These are phyloP conservation scores for Aspergillus sp. DNA, from an alignment of 2,329 filamentous ascomycete species.

Conservation along the genomic window DNA sequence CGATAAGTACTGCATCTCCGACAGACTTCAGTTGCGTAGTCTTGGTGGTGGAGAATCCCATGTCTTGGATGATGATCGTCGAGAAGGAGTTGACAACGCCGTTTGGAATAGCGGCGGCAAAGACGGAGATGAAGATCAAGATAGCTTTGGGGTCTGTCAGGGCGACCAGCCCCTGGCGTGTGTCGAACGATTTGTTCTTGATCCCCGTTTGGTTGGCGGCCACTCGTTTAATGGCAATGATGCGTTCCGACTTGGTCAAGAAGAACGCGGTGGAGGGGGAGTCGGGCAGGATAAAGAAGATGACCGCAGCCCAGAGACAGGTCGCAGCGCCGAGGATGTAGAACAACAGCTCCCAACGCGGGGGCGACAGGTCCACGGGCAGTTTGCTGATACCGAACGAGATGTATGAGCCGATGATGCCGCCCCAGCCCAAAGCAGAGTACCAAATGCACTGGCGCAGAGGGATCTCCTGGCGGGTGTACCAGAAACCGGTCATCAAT, in stretches of 20 bases:
- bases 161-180: conserved; percentile 1
- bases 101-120: conserved; percentile 30
- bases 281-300: conserved; percentile 6
- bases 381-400: conserved; percentile 10
- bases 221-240: conserved; percentile 9
- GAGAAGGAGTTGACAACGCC: conserved; percentile 38
- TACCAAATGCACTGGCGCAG: conserved; percentile 15
- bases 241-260: conserved; percentile 2
- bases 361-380: not conserved
- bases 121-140: conserved; percentile 15
- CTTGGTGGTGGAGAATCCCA: conserved; percentile 34
- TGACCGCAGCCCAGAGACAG: conserved; percentile 11
- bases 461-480: conserved; percentile 13
- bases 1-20: conserved; percentile 39
- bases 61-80: conserved; percentile 34
- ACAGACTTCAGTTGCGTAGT: conserved; percentile 38
- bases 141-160: conserved; percentile 12
- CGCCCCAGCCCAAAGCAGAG: conserved; percentile 11
- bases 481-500: conserved; percentile 15
- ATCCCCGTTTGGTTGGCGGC: conserved; percentile 3
- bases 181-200: conserved; percentile 10
- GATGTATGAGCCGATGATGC: conserved; percentile 12
- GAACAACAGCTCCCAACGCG: conserved; percentile 11
- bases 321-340: conserved; percentile 10
- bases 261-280: conserved; percentile 9